Conservation (phyloP, 2,329 filamentous ascomycete genomes). For the Microascus cirrosus region DNA sequence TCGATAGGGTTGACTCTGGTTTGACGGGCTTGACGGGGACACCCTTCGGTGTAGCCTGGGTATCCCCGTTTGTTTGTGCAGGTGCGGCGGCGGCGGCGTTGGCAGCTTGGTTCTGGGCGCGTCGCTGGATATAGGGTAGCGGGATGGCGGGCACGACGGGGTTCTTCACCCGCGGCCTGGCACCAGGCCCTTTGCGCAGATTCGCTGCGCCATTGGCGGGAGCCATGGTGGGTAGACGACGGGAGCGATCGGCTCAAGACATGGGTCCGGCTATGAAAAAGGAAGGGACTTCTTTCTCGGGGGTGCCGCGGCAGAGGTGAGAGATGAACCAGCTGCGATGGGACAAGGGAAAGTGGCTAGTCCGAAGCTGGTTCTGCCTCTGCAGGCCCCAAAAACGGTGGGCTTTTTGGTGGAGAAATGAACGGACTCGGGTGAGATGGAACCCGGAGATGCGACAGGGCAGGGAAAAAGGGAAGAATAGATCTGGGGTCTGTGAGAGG, state of each 20-base stretch:
- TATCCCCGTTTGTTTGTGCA: background rate
- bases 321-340: background rate
- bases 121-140: constrained; percentile 2
- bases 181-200: background rate
- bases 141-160: constrained; percentile 4
- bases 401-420: background rate
- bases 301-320: background rate
- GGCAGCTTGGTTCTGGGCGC: background rate
- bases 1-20: background rate
- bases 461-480: background rate
- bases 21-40: background rate
- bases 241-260: constrained; percentile 1
- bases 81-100: background rate
- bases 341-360: background rate
- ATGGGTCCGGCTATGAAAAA: constrained; percentile 1
- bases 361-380: background rate
- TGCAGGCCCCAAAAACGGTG: background rate
- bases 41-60: constrained; percentile 1
- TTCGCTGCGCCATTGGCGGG: background rate
- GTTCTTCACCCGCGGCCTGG: constrained; percentile 1
- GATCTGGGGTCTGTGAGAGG: background rate
- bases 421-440: background rate
- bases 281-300: background rate
- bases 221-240: background rate
- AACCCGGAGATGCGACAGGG: background rate